Evolutionary conservation across 164 flowering plant genomes (phyloP), one percentile per base, ranked within the genome.

Genomic region (Magnolia changhungtana): DNA sequence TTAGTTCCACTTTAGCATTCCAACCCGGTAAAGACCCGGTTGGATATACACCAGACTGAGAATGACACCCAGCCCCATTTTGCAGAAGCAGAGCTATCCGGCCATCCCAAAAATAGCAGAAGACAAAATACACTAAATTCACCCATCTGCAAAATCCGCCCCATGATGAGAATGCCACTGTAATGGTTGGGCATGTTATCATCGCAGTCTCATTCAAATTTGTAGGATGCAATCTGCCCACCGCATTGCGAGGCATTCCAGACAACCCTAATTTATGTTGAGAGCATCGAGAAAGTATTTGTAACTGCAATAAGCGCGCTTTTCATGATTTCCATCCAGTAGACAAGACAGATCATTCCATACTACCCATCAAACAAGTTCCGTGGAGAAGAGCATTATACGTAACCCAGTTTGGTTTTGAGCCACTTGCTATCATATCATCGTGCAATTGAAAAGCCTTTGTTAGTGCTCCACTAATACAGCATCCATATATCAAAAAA

Each of bases 401-500:
- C 21, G 89, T 87, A 37, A 72, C 75, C 75, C 73, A 63, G 76
- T 85, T 84, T 50, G 87, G 87, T 69, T 65, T 78, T 58, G 86
- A 69, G 59, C 91, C 89, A 71, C 85, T 86, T 75, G 80, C 85
- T 76, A 87, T 55, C 98, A 92, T 94, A 76, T 89, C 97, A 79
- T 87, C 83, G 0, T 82, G 89, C 80, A 94, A 76, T 71, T 87
- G 87, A 75, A 82, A 82, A 45, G 95, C 98, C 82, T 83, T 88
- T 9, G 50, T 31, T 11, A 87, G 74, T 72, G 88, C 87, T 74
- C 97, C 94, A 68, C 78, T 77, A 69, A 87, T 78, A 78, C 91
- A 87, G 76, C 94, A 93, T 10, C 90, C 91, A 82, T 87, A 75
- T 76, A 95, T 93, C 81, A 95, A 49, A 80, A 90, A 75, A 19